Evolutionary conservation across 2,329 filamentous ascomycete species (phyloP).

Genomic region (Pseudogymnoascus verrucosus): DNA sequence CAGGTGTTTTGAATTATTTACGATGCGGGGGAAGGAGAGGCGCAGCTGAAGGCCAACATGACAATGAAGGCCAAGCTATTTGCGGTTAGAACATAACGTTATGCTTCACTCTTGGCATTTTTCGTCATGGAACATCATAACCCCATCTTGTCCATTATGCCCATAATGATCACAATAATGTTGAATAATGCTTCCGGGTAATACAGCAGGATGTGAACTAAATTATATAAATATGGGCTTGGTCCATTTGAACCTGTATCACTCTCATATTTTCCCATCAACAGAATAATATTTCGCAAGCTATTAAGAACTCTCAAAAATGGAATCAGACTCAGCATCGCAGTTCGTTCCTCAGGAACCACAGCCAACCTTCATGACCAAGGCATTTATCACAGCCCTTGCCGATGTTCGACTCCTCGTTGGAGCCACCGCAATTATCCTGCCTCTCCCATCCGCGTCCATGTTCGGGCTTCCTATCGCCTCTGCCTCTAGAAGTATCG

Average conservation of each 20-base stretch:
- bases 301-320: neutral
- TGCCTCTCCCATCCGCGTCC: neutral
- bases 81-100: constrained; percentile 7
- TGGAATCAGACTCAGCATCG: neutral
- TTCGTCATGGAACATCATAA: constrained; percentile 3
- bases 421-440: neutral
- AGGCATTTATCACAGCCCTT: neutral
- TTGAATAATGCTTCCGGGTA: neutral
- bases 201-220: neutral
- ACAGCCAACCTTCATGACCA: constrained; percentile 1
- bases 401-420: neutral
- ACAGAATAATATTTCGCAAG: neutral
- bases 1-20: neutral
- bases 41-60: constrained; percentile 4
- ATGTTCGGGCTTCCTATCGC: neutral
- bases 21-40: neutral
- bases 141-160: neutral
- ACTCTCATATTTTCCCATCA: neutral
- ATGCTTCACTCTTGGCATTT: constrained; percentile 1
- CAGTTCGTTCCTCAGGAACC: neutral
- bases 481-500: neutral
- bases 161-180: neutral
- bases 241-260: neutral
- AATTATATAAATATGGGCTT: neutral
- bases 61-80: neutral